Conservation (phyloP, 345 rosid genomes). For the Eucalyptus viminalis region DNA sequence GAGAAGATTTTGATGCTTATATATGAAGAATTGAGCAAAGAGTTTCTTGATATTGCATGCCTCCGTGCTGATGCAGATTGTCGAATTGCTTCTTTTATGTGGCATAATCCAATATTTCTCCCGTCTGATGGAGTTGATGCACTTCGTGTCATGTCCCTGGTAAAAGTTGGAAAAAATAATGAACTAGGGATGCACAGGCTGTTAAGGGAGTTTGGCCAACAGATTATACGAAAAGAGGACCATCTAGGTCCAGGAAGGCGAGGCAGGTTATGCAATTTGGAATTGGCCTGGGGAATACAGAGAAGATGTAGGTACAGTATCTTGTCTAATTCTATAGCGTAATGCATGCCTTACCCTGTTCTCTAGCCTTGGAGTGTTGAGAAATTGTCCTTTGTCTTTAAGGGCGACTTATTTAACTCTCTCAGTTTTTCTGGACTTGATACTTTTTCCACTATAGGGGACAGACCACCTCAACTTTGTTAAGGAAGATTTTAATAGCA, state of each 20-base stretch:
- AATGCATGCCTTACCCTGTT: background rate
- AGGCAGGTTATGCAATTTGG: background rate
- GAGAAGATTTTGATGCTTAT: background rate
- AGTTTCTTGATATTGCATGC: background rate
- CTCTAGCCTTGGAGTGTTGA: accelerated
- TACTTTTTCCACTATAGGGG: background rate
- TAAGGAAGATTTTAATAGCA: background rate
- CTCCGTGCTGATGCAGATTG: too few relatives aligned
- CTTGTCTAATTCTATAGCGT: accelerated
- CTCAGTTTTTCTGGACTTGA: background rate
- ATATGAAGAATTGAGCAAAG: background rate
- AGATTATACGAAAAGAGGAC: background rate
- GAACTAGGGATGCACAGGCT: background rate
- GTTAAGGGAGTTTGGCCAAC: background rate
- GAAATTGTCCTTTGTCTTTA: accelerated
- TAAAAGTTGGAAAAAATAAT: accelerated
- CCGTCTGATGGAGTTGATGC: background rate
- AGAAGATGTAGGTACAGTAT: accelerated
- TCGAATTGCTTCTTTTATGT: too few relatives aligned
- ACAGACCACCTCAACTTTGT: background rate
- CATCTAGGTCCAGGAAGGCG: accelerated
- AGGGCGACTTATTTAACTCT: accelerated
- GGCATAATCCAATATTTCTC: too few relatives aligned
- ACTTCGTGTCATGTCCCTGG: background rate
- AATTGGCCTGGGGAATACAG: accelerated